Conservation (phyloP, 108 stramenopile genomes). For the Skeletonema potamos region DNA sequence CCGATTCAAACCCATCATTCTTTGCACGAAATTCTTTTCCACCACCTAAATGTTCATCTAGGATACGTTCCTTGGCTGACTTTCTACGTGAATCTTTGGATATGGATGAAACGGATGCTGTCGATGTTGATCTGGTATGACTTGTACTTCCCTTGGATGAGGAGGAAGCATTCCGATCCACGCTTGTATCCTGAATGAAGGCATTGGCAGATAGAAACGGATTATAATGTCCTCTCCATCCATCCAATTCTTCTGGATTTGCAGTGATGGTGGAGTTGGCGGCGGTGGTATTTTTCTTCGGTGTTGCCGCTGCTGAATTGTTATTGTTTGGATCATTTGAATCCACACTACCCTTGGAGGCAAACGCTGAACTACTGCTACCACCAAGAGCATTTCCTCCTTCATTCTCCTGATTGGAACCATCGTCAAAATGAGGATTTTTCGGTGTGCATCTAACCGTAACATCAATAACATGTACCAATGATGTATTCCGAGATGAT, state of each 20-base stretch:
- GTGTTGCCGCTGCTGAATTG: background rate
- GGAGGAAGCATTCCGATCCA: background rate
- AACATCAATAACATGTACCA: conserved; percentile 79
- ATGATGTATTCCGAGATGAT: conserved; percentile 63
- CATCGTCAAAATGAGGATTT: conserved; percentile 22
- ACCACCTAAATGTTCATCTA: conserved; percentile 40
- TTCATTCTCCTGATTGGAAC: background rate
- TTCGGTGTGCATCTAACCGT: conserved; percentile 77
- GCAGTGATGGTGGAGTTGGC: background rate
- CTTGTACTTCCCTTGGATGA: background rate
- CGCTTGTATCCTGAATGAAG: background rate
- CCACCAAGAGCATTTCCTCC: background rate
- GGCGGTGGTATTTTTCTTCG: background rate
- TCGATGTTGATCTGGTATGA: conserved; percentile 1
- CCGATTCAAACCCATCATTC: background rate
- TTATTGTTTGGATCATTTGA: background rate
- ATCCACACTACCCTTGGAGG: background rate
- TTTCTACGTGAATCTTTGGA: conserved; percentile 3
- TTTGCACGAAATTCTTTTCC: background rate
- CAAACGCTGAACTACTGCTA: conserved; percentile 15
- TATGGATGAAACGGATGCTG: conserved; percentile 12
- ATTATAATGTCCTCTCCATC: conserved; percentile 83
- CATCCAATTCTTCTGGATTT: conserved; percentile 73
- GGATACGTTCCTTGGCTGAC: conserved; percentile 27
- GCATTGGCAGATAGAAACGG: conserved; percentile 52